These are phyloP conservation scores for Suillus bovinus DNA, from an alignment of 768 basidiomycete genomes.

Conservation along the genomic window DNA sequence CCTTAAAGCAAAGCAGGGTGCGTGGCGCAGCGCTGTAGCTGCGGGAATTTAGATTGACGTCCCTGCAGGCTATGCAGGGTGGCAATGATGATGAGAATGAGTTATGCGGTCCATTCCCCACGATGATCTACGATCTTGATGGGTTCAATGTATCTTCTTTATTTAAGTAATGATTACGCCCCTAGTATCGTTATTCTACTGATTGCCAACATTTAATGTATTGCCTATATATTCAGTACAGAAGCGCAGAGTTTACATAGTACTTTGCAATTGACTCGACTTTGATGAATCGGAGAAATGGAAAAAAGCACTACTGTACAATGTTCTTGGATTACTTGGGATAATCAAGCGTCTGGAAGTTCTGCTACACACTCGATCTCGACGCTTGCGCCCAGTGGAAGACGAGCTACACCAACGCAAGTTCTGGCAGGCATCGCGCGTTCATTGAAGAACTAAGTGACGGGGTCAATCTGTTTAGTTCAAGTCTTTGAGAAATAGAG, in stretches of 20 bases:
- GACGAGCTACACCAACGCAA: constrained; percentile 53
- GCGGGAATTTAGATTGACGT: constrained; percentile 3
- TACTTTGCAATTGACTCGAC: neutral
- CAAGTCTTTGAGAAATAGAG: neutral
- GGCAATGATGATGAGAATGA: constrained; percentile 8
- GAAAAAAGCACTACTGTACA: neutral
- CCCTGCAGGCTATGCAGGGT: constrained; percentile 7
- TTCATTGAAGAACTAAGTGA: constrained; percentile 46
- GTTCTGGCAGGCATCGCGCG: constrained; percentile 54
- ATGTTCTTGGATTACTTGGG: neutral
- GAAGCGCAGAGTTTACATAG: constrained; percentile 2
- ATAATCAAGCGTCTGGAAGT: neutral
- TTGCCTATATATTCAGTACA: constrained; percentile 1
- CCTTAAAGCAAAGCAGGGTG: constrained; percentile 41
- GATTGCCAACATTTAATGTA: constrained; percentile 3
- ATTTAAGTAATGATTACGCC: constrained; percentile 1
- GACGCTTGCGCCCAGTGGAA: constrained; percentile 54
- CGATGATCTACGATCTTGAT: neutral
- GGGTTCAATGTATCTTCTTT: neutral
- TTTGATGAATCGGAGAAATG: neutral
- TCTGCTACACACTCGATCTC: constrained; percentile 66
- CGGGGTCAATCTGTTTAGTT: neutral
- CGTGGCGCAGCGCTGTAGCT: constrained; percentile 29
- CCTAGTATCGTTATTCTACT: neutral
- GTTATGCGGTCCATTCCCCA: neutral